phyloP scores from a whole-genome alignment of 2,329 filamentous ascomycete genomes.

The Botrytis fragariae region DNA sequence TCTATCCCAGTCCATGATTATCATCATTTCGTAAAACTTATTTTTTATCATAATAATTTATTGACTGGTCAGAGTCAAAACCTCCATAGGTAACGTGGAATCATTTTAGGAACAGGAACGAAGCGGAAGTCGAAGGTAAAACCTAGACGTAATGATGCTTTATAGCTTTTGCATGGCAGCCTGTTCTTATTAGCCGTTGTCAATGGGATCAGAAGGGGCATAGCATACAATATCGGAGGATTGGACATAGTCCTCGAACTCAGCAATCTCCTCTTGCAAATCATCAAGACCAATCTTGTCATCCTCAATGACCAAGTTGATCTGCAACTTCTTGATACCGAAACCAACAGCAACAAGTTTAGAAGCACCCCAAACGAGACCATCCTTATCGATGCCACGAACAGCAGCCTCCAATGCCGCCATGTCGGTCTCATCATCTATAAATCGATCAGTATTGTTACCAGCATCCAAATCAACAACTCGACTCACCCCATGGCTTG shows the following conservation, averaged over 20 bases:
- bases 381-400: slow-evolving; percentile 82
- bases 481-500: slow-evolving; percentile 89
- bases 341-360: slow-evolving; percentile 89
- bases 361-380: slow-evolving; percentile 92
- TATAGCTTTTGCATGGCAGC: slow-evolving; percentile 91
- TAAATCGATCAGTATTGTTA: slow-evolving; percentile 27
- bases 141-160: slow-evolving; percentile 38
- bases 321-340: slow-evolving; percentile 99
- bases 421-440: slow-evolving; percentile 94
- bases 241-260: slow-evolving; percentile 93
- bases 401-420: slow-evolving; percentile 75
- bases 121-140: slow-evolving; percentile 20
- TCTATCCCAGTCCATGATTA: slow-evolving; percentile 35
- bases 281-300: slow-evolving; percentile 89
- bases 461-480: not conserved
- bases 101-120: slow-evolving; percentile 31
- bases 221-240: slow-evolving; percentile 74
- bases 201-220: not conserved
- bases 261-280: slow-evolving; percentile 81
- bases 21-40: slow-evolving; percentile 31
- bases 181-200: slow-evolving; percentile 37
- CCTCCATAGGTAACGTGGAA: slow-evolving; percentile 29
- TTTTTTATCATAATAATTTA: slow-evolving; percentile 19
- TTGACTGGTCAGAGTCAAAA: slow-evolving; percentile 23
- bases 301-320: slow-evolving; percentile 96